Conservation (phyloP, 495 filamentous ascomycete species). For the Daldinia decipiens region DNA sequence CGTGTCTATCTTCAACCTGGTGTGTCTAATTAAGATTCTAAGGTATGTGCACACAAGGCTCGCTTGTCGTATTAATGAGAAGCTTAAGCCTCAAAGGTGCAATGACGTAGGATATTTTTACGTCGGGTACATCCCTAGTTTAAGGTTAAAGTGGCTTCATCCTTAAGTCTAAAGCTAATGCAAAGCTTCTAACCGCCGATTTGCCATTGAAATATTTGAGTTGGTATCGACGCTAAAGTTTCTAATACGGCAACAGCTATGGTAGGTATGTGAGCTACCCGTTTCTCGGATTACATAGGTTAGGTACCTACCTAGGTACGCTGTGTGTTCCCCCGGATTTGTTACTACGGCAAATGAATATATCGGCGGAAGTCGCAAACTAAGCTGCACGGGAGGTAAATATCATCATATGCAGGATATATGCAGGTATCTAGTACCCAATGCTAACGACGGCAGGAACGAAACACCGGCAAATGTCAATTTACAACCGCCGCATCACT, state of each 20-base stretch:
- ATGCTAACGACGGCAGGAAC: neutral
- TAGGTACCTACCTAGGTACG: too few species aligned
- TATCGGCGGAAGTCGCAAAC: neutral
- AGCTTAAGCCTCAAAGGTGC: neutral
- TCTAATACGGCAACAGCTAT: neutral
- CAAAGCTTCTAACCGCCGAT: neutral
- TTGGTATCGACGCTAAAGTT: neutral
- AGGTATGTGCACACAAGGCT: neutral
- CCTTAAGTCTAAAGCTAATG: slow-evolving; percentile 3
- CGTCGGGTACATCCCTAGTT: neutral
- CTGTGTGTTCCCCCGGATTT: neutral
- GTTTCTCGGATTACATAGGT: neutral
- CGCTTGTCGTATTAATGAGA: neutral
- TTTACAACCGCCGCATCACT: neutral
- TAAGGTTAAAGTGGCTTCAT: neutral
- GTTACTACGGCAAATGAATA: neutral
- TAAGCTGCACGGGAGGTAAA: neutral
- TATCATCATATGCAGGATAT: neutral
- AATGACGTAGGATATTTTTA: neutral
- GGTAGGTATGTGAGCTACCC: neutral
- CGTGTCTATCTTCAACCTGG: neutral
- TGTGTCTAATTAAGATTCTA: neutral
- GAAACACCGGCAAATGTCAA: neutral
- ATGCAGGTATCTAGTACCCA: neutral
- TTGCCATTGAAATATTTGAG: neutral